Evolutionary conservation across 768 basidiomycete genomes (phyloP), one percentile per base, ranked within the genome.

Genomic region (Lyophyllum atratum): DNA sequence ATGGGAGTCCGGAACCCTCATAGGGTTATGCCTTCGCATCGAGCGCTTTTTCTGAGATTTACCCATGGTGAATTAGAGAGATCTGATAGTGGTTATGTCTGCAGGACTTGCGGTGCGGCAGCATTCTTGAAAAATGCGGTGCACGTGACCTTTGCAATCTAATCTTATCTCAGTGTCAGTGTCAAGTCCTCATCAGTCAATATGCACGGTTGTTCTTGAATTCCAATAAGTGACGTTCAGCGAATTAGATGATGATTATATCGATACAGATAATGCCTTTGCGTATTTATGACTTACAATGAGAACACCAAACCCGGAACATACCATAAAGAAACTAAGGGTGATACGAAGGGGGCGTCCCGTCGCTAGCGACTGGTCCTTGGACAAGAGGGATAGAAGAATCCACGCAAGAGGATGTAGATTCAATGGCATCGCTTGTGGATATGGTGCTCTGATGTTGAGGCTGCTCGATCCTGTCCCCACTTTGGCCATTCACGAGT

Each of bases 1-100:
- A 78, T 97, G 94, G 2, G 90, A 87, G 72, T 97, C 95, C 21
- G 95, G 95, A 0, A 98, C 94, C 33, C 95, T 83, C 77, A 97
- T 82, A 8, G 95, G 95, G 66, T 98, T 97, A 72, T 97, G 95
- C 55, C 95, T 80, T 43, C 92, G 86, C 88, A 87, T 87, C 9
- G 82, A 68, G 55, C 84, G 82, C 69, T 93, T 93, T 76, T 95
- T 96, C 69, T 95, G 93, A 39, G 92, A 86, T 73, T 96, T 97
- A 64, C 93, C 95, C 95, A 98, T 98, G 26, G 62, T 31, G 26
- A 21, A n/a, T n/a, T 26, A 37, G 39, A 34, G 11, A 11, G 21
- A 50, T 28, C 50, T n/a, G 46, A 39, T 15, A n/a, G 49, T 33
- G 24, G n/a, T 15, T 25, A 15, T 44, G 43, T 47, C 25, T 4